Evolutionary conservation across 352 stramenopile species (phyloP).

Genomic region (Phytopythium boreale): DNA sequence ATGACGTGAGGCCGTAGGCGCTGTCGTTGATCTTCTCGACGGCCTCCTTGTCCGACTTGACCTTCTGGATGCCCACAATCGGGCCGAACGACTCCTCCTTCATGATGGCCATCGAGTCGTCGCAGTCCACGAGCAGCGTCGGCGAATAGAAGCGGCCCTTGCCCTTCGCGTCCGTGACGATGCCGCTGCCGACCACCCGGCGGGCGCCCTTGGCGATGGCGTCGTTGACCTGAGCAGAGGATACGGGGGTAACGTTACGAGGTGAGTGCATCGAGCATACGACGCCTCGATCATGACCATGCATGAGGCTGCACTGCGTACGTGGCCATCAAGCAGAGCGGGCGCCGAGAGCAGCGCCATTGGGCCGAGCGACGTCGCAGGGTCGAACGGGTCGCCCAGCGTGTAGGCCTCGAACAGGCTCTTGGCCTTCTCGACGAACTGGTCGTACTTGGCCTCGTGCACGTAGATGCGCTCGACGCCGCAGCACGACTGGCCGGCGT

Average conservation of each 20-base stretch:
- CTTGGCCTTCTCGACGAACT: constrained; percentile 65
- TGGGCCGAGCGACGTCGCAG: constrained; percentile 60
- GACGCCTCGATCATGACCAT: background rate
- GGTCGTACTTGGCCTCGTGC: constrained; percentile 75
- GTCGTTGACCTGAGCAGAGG: constrained; percentile 54
- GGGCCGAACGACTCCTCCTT: constrained; percentile 82
- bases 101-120: constrained; percentile 77
- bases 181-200: constrained; percentile 42
- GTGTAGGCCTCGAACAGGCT: constrained; percentile 64
- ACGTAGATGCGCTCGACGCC: constrained; percentile 85
- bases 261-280: background rate
- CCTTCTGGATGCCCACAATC: constrained; percentile 71
- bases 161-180: constrained; percentile 38
- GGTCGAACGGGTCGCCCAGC: constrained; percentile 60
- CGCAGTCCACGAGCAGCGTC: constrained; percentile 65
- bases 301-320: background rate
- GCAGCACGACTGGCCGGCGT: constrained; percentile 84
- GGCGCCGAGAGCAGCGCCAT: constrained; percentile 60
- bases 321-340: constrained; percentile 31
- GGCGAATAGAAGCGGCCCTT: constrained; percentile 78
- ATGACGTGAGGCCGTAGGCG: constrained; percentile 74
- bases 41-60: constrained; percentile 69
- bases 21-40: constrained; percentile 80
- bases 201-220: constrained; percentile 68
- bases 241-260: no score